phyloP scores from a whole-genome alignment of 129 eudicot genomes.

The Silybum marianum region DNA sequence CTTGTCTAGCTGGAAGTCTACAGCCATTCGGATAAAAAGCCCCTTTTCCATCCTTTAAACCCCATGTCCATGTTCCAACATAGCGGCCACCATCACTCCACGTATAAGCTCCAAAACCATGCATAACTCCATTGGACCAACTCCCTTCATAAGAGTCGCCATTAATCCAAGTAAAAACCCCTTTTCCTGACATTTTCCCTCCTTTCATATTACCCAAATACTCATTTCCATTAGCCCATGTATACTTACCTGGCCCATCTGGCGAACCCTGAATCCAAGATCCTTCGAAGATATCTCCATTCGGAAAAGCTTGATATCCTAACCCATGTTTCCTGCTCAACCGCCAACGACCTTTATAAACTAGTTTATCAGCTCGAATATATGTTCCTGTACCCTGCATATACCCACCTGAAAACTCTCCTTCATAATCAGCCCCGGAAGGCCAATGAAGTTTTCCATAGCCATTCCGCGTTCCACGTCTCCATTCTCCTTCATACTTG shows the following conservation, averaged over 20 bases:
- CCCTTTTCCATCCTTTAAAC: conserved; percentile 90
- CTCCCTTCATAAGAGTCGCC: conserved; percentile 87
- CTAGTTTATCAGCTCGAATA: conserved; percentile 49
- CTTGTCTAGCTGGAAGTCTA: conserved; percentile 56
- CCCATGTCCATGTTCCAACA: conserved; percentile 89
- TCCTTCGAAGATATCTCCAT: conserved; percentile 88
- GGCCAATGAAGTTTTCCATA: conserved; percentile 77
- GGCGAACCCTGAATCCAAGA: conserved; percentile 97
- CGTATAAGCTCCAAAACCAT: conserved; percentile 91
- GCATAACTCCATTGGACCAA: conserved; percentile 79
- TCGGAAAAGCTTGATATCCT: conserved; percentile 75
- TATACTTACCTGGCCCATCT: conserved; percentile 96
- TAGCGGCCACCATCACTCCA: conserved; percentile 81
- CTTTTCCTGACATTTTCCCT: conserved; percentile 83
- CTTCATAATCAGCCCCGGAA: conserved; percentile 83
- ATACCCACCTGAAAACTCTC: conserved; percentile 90
- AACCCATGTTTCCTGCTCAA: conserved; percentile 83
- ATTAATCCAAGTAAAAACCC: conserved; percentile 73
- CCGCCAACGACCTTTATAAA: conserved; percentile 87
- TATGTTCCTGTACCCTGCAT: conserved; percentile 82
- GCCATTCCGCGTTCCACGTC: conserved; percentile 75
- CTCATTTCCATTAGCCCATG: conserved; percentile 74
- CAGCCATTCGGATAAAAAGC: conserved; percentile 76
- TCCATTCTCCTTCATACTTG: conserved; percentile 86
- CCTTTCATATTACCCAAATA: conserved; percentile 82